Percentiles rank a stretch among this genome's conserved stretches.
These are phyloP conservation scores for Pleurotus cornucopiae DNA, from an alignment of 768 basidiomycete species.

Conservation along the genomic window DNA sequence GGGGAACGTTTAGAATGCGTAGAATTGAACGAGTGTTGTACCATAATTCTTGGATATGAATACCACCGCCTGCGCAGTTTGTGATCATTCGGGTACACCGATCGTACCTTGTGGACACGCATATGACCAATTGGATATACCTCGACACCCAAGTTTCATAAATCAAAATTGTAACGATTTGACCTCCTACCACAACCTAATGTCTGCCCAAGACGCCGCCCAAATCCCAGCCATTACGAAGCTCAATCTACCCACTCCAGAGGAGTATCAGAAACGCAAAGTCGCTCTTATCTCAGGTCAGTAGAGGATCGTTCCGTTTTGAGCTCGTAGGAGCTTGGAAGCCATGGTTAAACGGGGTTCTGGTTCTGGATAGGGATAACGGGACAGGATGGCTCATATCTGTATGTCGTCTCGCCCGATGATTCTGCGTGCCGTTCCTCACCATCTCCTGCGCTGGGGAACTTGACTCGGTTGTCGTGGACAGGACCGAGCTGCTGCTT, in stretches of 20 bases:
- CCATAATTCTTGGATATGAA: too few species aligned
- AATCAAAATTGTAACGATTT: too few species aligned
- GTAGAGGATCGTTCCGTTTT: constrained; percentile 13
- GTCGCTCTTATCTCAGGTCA: constrained; percentile 90
- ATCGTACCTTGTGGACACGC: too few species aligned
- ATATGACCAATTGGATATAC: too few species aligned
- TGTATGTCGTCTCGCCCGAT: constrained; percentile 44
- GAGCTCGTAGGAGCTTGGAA: constrained; percentile 3
- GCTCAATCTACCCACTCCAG: constrained; percentile 61
- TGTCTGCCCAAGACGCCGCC: constrained; percentile 36
- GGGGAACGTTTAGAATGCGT: constrained; percentile 19
- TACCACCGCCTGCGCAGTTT: too few species aligned
- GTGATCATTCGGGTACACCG: too few species aligned
- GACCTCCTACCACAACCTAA: constrained; percentile 17
- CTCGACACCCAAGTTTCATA: too few species aligned
- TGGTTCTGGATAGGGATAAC: constrained; percentile 66
- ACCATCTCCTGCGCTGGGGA: too few species aligned
- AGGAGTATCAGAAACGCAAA: constrained; percentile 86
- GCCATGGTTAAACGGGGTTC: constrained; percentile 11
- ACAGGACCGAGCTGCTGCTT: constrained; percentile 77
- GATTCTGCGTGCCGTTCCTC: too few species aligned
- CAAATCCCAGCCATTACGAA: constrained; percentile 40
- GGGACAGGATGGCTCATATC: constrained; percentile 94
- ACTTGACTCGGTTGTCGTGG: neutral
- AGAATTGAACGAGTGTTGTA: too few species aligned